These are phyloP conservation scores for Combretum micranthum DNA, from an alignment of 345 rosid species.

Conservation along the genomic window DNA sequence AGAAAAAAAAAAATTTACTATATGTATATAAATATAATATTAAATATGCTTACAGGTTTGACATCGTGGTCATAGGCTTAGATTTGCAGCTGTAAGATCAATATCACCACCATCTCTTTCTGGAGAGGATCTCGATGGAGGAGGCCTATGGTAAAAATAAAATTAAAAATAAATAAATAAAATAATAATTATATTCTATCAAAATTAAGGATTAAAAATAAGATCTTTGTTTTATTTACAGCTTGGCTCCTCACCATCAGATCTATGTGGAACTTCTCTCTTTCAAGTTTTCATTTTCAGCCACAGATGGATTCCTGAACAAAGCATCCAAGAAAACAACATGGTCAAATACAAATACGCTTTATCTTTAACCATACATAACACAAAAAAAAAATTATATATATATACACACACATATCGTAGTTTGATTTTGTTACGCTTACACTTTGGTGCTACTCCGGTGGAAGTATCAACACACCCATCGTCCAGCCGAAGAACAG, in stretches of 20 bases:
- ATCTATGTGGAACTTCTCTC: constrained; percentile 93
- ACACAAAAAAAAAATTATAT: neutral
- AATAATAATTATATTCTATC: neutral
- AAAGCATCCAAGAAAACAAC: neutral
- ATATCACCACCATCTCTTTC: constrained; percentile 61
- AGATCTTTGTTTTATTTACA: no score
- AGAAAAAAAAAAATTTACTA: constrained; percentile 5
- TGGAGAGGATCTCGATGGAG: constrained; percentile 75
- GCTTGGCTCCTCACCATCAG: constrained; percentile 64
- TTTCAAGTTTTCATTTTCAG: constrained; percentile 35
- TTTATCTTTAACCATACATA: neutral
- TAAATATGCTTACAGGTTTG: constrained; percentile 61
- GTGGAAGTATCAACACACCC: constrained; percentile 31
- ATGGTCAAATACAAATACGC: neutral
- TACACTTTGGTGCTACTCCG: constrained; percentile 42
- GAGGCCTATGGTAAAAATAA: constrained; percentile 50
- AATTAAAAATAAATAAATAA: constrained; percentile 4
- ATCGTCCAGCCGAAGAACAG: constrained; percentile 42
- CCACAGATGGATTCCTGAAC: neutral
- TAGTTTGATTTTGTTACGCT: constrained; percentile 5
- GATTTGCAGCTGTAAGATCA: constrained; percentile 57
- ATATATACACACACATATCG: no score
- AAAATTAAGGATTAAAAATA: neutral
- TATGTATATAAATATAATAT: no score
- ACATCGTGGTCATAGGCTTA: constrained; percentile 43